Base-by-base conservation (phyloP, 768 basidiomycete genomes). In the Podaxis carcinomalis region DNA sequence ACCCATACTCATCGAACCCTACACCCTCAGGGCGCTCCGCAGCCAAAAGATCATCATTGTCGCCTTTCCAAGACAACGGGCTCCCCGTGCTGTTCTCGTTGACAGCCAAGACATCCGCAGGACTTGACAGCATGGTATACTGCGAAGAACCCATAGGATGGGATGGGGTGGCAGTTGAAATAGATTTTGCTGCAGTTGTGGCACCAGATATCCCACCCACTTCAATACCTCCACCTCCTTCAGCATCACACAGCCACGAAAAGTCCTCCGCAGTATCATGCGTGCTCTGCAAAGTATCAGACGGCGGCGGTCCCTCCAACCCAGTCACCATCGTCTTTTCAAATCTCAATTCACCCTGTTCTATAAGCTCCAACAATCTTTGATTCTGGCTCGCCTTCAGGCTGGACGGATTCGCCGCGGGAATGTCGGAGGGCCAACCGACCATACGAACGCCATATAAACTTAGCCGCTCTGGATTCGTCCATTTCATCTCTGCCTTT, bases 401-500 rank as follows among this genome's bases (percentile, higher is more conserved):
- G 9, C 78, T 72, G 28, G 87, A 88, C 5, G 88, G 88, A 64
- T 88, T 89, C 64, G 82, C 81, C 23, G 74, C 70, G 5, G 86
- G 86, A 23, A 89, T 77, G 32, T 73, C 73, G 23, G 77, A 62
- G 9, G 88, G 88, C 88, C 88, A 89, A 44, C 88, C 88, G 13
- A 83, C 75, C 49, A 89, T 69, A 56, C 75, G 79, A 35, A 89
- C 83, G 9, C 83, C 84, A 64, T 87, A 88, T 5, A 74, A 66
- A 64, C 78, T 74, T 54, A 89, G 68, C 47, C 82, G 77, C 25
- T 83, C 80, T 53, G 81, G 87, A 67, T 86, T 87, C 7, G 84
- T 83, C 88, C 88, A 89, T 69, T 85, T 88, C 88, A 89, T 89
- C 66, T 89, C 88, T 21, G 88, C 87, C 57, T 78, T 84, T 10